phyloP scores from a whole-genome alignment of 345 rosid genomes.

The Conringia planisiliqua region DNA sequence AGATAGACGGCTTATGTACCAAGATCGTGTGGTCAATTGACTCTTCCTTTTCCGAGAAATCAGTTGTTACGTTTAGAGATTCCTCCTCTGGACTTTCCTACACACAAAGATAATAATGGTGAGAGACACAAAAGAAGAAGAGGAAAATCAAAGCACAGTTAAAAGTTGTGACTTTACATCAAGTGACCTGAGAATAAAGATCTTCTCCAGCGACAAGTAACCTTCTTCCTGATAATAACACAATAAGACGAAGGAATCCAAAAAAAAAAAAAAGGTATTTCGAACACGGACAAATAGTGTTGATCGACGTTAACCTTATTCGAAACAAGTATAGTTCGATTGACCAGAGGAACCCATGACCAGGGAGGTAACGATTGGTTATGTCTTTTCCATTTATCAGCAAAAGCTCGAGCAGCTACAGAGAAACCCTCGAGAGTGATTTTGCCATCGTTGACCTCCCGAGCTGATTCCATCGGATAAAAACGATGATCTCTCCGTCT shows the following conservation, averaged over 20 bases:
- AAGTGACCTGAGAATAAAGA: constrained; percentile 35
- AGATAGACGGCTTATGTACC: constrained; percentile 34
- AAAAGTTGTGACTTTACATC: constrained; percentile 35
- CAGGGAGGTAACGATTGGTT: constrained; percentile 48
- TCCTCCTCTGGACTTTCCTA: constrained; percentile 35
- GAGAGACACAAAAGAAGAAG: neutral
- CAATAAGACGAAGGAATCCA: neutral
- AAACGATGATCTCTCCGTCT: neutral
- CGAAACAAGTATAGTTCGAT: constrained; percentile 34
- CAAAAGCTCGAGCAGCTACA: constrained; percentile 45
- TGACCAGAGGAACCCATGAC: constrained; percentile 46
- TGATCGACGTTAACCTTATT: constrained; percentile 33
- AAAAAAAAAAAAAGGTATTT: neutral
- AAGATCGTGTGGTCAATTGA: constrained; percentile 52
- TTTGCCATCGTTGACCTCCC: constrained; percentile 50
- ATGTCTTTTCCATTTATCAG: constrained; percentile 48
- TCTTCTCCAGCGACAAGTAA: constrained; percentile 62
- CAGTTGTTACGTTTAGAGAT: constrained; percentile 22
- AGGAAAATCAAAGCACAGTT: neutral
- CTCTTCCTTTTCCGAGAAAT: constrained; percentile 36
- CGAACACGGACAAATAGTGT: neutral
- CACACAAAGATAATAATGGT: neutral
- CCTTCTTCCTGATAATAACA: constrained; percentile 39
- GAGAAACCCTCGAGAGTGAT: constrained; percentile 46
- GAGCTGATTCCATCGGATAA: constrained; percentile 17